phyloP scores from a whole-genome alignment of 2,329 filamentous ascomycete species.

The Stenocarpella maydis region DNA sequence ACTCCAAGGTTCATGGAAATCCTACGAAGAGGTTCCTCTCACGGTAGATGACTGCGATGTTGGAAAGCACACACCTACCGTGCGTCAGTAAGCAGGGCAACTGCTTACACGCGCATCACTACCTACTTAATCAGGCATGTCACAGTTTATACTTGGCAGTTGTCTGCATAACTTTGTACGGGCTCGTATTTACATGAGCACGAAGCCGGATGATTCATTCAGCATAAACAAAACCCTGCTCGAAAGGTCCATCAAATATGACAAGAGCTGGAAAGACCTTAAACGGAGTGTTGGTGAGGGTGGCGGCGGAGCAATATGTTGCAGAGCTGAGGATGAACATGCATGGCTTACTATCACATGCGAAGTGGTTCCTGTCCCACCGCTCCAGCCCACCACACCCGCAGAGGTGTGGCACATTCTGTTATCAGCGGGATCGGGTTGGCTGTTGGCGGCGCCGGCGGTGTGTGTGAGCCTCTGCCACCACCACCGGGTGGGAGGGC shows the following conservation, averaged over 20 bases:
- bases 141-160: not conserved
- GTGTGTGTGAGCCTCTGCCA: not conserved
- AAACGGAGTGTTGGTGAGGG: not conserved
- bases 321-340: not conserved
- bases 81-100: not conserved
- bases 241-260: not conserved
- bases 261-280: not conserved
- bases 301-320: not conserved
- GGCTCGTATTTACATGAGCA: not conserved
- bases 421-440: not conserved
- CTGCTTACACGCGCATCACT: not conserved
- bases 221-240: not conserved
- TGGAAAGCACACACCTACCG: not conserved
- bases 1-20: too few relatives aligned
- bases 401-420: not conserved
- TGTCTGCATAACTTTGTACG: not conserved
- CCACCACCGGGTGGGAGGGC: not conserved
- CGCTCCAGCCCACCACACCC: not conserved
- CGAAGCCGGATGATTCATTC: not conserved
- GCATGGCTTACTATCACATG: slow-evolving; percentile 12
- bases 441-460: slow-evolving; percentile 2
- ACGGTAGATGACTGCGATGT: not conserved
- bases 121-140: not conserved
- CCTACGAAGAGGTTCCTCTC: not conserved
- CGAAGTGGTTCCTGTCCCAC: not conserved